Percentiles rank a stretch among this genome's conserved stretches.
Evolutionary conservation across 352 stramenopile species (phyloP).

Genomic region (Globisporangium perplexum): DNA sequence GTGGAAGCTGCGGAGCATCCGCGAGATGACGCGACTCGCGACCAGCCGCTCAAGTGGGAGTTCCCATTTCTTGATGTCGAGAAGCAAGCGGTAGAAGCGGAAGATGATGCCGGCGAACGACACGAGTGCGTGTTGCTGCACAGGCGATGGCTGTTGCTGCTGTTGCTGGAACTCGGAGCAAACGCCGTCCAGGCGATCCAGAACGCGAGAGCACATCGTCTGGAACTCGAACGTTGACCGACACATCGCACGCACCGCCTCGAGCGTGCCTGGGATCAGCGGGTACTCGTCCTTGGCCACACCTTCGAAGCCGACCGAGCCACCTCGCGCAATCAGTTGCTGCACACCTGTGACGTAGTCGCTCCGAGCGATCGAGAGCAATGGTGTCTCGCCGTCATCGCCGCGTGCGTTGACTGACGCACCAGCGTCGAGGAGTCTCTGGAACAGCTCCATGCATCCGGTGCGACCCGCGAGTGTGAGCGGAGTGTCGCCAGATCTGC

Average conservation of each 20-base stretch:
- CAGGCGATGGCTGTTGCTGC: not conserved
- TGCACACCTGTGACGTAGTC: not conserved
- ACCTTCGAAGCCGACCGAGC: not conserved
- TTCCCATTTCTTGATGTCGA: not conserved
- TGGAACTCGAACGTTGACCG: not conserved
- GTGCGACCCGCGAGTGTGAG: not conserved
- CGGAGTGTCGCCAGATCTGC: not conserved
- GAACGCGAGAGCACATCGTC: not conserved
- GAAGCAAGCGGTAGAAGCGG: not conserved
- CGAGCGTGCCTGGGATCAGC: not conserved
- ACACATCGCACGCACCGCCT: not conserved
- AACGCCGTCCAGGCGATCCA: not conserved
- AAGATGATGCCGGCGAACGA: slow-evolving; percentile 4
- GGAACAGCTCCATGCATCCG: not conserved
- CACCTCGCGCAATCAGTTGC: not conserved
- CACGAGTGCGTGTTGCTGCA: too few species aligned
- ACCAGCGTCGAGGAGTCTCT: not conserved
- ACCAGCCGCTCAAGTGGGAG: not conserved
- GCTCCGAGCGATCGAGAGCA: not conserved
- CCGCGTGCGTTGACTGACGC: not conserved
- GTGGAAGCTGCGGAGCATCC: not conserved
- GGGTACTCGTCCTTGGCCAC: not conserved
- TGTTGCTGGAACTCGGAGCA: not conserved
- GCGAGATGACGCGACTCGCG: not conserved
- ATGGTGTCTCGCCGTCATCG: slow-evolving; percentile 3